Evolutionary conservation across 176 grass and related monocot genomes (phyloP).

Genomic region (Aegilops umbellulata): DNA sequence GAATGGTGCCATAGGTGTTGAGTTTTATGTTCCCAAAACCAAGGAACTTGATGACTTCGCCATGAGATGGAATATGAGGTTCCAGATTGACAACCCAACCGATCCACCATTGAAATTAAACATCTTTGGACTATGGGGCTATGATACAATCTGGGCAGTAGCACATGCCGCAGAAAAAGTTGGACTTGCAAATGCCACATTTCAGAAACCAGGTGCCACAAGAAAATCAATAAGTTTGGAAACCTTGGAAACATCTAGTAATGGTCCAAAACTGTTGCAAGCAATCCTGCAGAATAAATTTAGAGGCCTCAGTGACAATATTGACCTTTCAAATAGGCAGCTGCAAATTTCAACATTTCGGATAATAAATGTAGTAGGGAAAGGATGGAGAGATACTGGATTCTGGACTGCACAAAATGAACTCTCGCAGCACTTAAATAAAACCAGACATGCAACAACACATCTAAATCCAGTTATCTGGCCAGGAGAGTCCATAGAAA

Average conservation of each 20-base stretch:
- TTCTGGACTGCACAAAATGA: slow-evolving; percentile 48
- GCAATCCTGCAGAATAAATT: slow-evolving; percentile 42
- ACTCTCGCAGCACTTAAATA: background rate
- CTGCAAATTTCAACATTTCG: slow-evolving; percentile 28
- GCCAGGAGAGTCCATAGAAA: slow-evolving; percentile 33
- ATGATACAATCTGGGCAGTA: slow-evolving; percentile 56
- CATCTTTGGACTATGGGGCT: slow-evolving; percentile 45
- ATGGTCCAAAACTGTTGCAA: slow-evolving; percentile 53
- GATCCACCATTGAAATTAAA: slow-evolving; percentile 29
- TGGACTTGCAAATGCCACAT: slow-evolving; percentile 1
- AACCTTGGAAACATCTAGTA: background rate
- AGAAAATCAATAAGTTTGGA: slow-evolving; percentile 24
- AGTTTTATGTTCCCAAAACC: slow-evolving; percentile 38
- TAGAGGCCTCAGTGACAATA: slow-evolving; percentile 48
- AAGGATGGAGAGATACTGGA: slow-evolving; percentile 26
- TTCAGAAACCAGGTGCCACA: slow-evolving; percentile 25
- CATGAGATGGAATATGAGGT: slow-evolving; percentile 50
- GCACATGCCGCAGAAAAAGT: slow-evolving; percentile 41
- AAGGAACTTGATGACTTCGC: slow-evolving; percentile 36
- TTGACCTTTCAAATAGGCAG: slow-evolving; percentile 49
- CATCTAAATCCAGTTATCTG: slow-evolving; percentile 37
- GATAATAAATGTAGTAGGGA: slow-evolving; percentile 56
- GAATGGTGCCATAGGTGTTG: slow-evolving; percentile 50
- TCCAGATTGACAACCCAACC: slow-evolving; percentile 42
- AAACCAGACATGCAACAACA: background rate